Base-by-base conservation (phyloP, 352 stramenopile species). In the Globisporangium cystogenes region DNA sequence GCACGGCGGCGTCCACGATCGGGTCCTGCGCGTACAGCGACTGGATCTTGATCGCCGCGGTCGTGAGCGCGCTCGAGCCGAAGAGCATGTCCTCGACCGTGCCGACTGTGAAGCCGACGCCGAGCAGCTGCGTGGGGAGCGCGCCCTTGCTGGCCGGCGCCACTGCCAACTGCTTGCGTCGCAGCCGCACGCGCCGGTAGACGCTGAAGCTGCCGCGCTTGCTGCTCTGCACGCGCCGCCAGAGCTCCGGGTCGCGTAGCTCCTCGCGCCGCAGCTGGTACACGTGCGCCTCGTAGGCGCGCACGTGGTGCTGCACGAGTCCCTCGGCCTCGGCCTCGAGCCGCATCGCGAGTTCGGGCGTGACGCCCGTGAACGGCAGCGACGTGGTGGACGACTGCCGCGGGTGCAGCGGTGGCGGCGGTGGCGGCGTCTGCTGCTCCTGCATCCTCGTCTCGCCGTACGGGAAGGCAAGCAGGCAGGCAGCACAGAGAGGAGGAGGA, bases 21-120 rank as follows among this genome's bases (percentile, higher is more conserved):
- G 49, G 37, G 35, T 66, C 59, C 41, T 66, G 44, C 10, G 48
- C 40, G 50, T 66, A 64, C 10, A 53, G 44, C 20, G 59, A 58
- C 48, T 59, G 49, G 27, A 66, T 66, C 59, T 62, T 67, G 55
- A 67, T 53, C 26, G 44, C 44, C 15, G 59, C 54, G 11, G 54
- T 67, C 18, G 59, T 35, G 21, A 41, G 40, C 26, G 54, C 55
- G 26, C 53, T 39, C 15, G 57, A 43, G 29, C 59, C 59, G 16
- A 58, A 67, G 27, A 67, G 46, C 42, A 67, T 59, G 49, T 67
- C 59, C n/a, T 67, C 59, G 12, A 67, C 44, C 29, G 59, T 63
- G 23, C 55, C 55, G 29, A 60, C 24, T 12, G 53, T 53, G 37
- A 59, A 60, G 29, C 57, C 57, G 16, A 64, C 26, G n/a, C 57